Evolutionary conservation across 2,329 filamentous ascomycete species (phyloP).

Genomic region (Xylariaceae sp.): DNA sequence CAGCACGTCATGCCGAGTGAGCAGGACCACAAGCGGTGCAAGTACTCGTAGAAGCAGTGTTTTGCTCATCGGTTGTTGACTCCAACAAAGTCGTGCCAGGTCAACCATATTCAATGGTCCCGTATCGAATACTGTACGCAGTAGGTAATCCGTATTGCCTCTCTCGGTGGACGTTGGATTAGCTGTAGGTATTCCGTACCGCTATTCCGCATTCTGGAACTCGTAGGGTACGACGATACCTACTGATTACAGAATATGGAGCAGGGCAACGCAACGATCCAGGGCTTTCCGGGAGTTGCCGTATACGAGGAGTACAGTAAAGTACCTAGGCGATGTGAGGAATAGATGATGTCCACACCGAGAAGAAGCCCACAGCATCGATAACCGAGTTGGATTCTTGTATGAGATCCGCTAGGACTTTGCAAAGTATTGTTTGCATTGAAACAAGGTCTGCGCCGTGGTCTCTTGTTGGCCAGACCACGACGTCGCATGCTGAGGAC

Average conservation of each 20-base stretch:
- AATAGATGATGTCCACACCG: background rate
- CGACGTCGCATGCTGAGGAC: constrained; percentile 2
- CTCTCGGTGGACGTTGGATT: too few species aligned
- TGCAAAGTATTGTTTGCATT: background rate
- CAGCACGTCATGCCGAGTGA: constrained; percentile 10
- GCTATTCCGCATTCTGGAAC: too few species aligned
- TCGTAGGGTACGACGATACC: background rate
- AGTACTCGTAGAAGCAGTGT: too few species aligned
- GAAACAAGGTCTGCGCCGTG: background rate
- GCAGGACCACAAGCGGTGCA: too few species aligned
- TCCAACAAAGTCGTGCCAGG: too few species aligned
- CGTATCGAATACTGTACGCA: too few species aligned
- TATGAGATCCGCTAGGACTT: constrained; percentile 3
- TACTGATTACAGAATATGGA: background rate
- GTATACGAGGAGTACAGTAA: background rate
- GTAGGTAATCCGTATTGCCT: too few species aligned
- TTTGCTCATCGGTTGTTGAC: too few species aligned
- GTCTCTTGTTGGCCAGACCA: constrained; percentile 6
- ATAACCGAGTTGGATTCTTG: background rate
- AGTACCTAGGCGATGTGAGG: background rate
- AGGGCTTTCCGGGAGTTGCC: background rate
- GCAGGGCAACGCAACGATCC: background rate
- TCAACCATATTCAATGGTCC: too few species aligned
- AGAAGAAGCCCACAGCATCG: background rate
- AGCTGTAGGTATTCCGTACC: background rate